Percentiles rank a stretch among this genome's conserved stretches.
phyloP scores from a whole-genome alignment of 257 asterid genomes.

The Leonotis leonurus region DNA sequence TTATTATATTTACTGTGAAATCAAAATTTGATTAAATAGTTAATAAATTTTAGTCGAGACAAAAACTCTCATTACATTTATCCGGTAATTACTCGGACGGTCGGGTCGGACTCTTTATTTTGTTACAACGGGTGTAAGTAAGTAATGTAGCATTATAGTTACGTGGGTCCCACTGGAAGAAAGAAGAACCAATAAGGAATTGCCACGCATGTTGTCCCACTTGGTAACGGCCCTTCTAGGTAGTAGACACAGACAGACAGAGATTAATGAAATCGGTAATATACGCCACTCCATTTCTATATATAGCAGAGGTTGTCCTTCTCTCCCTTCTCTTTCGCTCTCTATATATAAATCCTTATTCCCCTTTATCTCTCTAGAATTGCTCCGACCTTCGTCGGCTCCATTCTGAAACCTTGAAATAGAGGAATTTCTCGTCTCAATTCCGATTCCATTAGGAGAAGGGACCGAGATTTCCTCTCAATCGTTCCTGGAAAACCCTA shows the following conservation, averaged over 20 bases:
- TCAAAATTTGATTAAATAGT: too few species aligned
- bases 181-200: slow-evolving; percentile 10
- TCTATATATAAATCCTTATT: background rate
- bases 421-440: slow-evolving; percentile 27
- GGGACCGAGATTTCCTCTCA: slow-evolving; percentile 22
- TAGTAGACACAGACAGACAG: too few species aligned
- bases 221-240: background rate
- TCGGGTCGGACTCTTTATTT: too few species aligned
- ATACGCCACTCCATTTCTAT: slow-evolving; percentile 11
- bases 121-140: too few species aligned
- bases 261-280: background rate
- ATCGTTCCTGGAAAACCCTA: slow-evolving; percentile 22
- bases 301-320: background rate
- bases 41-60: too few species aligned
- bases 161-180: too few species aligned
- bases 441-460: background rate
- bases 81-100: too few species aligned
- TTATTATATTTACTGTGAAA: too few species aligned
- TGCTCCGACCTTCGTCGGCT: slow-evolving; percentile 24
- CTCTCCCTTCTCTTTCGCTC: too few species aligned
- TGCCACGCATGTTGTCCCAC: background rate
- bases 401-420: slow-evolving; percentile 27
- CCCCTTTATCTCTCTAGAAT: slow-evolving; percentile 19
- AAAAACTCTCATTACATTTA: too few species aligned
- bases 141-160: too few species aligned